Base-by-base conservation (phyloP, 192 early-diverging fungal species). In the Podochytrium sp. region DNA sequence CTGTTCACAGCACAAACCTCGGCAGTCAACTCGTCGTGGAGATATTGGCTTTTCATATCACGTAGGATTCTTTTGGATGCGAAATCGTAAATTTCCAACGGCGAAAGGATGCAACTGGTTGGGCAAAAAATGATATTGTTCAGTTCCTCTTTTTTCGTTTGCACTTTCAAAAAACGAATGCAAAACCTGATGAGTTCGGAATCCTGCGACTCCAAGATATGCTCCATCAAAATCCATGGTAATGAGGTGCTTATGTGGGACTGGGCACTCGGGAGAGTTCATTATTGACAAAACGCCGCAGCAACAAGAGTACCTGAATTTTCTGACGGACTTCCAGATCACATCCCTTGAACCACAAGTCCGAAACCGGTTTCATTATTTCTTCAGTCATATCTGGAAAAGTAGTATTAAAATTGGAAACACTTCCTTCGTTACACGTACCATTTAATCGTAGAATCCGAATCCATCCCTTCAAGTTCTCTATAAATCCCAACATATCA, bases 311-410 rank as follows among this genome's bases (percentile, higher is more conserved):
- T 47, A 80, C 80, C 76, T 87, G 86, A 16, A 85, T 78, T 65
- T 85, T 23, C 39, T 83, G 75, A 70, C 76, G 76, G 0, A 87
- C 56, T 47, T 87, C 86, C 57, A 87, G 74, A 49, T 84, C 87
- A 59, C 87, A 87, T 58, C 87, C 86, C 58, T 84, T 86, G 63
- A 80, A 85, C 86, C 86, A 87, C 29, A 87, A 65, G 32, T 83
- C 76, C 16, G 85, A 76, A 14, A 87, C 56, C 49, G 87, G 72
- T 1, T 55, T 38, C n/a, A 71, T 57, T 16, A 70, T 23, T 4
- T 41, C 35, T 18, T 81, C 71, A 3, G 81, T 81, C 27, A 66
- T 79, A 77, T 34, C 42, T 23, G 32, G 20, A 67, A 67, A 43
- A 1, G 7, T 25, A 75, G 32, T 51, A n/a, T 73, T 14, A 33